These are phyloP conservation scores for Barnettozyma wickerhamii DNA, from an alignment of 805 yeast genomes.

Conservation along the genomic window DNA sequence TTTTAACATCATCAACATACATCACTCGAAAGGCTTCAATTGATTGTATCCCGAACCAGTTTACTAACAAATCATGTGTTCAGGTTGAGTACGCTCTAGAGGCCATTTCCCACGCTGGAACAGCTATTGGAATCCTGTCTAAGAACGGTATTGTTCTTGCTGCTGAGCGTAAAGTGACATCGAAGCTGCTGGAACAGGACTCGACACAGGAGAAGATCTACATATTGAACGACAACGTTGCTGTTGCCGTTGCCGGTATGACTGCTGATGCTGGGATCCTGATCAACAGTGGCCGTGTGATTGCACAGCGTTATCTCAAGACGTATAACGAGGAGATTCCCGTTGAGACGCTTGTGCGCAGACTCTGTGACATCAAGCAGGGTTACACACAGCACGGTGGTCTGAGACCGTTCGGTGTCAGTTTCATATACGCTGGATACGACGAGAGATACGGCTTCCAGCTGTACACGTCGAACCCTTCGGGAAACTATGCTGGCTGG, in stretches of 20 bases:
- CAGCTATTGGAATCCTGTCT: slow-evolving; percentile 90
- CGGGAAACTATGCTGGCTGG: slow-evolving; percentile 98
- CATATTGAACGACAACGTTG: slow-evolving; percentile 63
- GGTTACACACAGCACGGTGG: slow-evolving; percentile 99
- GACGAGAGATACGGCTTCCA: slow-evolving; percentile 90
- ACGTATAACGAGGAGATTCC: slow-evolving; percentile 91
- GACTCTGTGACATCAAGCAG: slow-evolving; percentile 90
- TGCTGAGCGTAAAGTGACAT: slow-evolving; percentile 93
- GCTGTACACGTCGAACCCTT: slow-evolving; percentile 91
- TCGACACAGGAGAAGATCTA: slow-evolving; percentile 91
- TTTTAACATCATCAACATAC: too few species aligned
- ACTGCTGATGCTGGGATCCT: slow-evolving; percentile 94
- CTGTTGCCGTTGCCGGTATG: slow-evolving; percentile 97
- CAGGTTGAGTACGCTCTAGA: slow-evolving; percentile 93
- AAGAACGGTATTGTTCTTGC: slow-evolving; percentile 90
- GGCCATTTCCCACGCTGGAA: slow-evolving; percentile 96
- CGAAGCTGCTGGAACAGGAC: slow-evolving; percentile 90
- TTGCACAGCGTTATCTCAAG: slow-evolving; percentile 81
- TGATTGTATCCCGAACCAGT: background rate
- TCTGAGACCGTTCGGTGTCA: slow-evolving; percentile 95
- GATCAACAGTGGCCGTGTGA: slow-evolving; percentile 78
- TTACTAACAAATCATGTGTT: slow-evolving; percentile 1
- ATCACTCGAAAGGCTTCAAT: too few species aligned
- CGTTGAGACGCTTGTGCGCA: slow-evolving; percentile 84
- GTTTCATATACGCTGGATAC: slow-evolving; percentile 92